Conservation (phyloP, 2,329 filamentous ascomycete species). For the Hyphodiscus sp. region DNA sequence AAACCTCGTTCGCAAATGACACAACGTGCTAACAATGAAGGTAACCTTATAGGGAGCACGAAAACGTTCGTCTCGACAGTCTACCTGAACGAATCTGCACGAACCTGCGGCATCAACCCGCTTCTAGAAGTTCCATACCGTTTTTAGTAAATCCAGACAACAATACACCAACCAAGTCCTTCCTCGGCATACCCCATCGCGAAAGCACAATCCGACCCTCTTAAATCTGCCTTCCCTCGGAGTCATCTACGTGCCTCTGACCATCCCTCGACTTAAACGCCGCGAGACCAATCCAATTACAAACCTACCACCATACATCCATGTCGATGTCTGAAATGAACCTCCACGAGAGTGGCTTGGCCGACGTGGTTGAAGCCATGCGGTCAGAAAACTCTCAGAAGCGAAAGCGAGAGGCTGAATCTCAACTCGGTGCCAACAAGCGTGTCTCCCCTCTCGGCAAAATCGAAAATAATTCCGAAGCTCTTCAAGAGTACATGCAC, state of each 20-base stretch:
- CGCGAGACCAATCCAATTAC: slow-evolving; percentile 21
- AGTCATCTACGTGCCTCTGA: slow-evolving; percentile 29
- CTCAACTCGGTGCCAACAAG: slow-evolving; percentile 29
- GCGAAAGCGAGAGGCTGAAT: slow-evolving; percentile 31
- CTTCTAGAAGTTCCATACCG: slow-evolving; percentile 24
- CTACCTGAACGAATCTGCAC: slow-evolving; percentile 18
- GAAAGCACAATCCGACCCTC: slow-evolving; percentile 27
- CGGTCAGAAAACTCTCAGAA: slow-evolving; percentile 30
- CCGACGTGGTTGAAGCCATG: slow-evolving; percentile 32
- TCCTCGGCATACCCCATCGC: slow-evolving; percentile 26
- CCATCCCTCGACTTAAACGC: slow-evolving; percentile 23
- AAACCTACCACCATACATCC: slow-evolving; percentile 12
- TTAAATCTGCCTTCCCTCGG: slow-evolving; percentile 28
- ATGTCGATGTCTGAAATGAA: slow-evolving; percentile 30
- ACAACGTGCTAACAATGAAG: slow-evolving; percentile 30
- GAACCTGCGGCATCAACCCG: slow-evolving; percentile 28
- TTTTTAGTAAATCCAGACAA: slow-evolving; percentile 16
- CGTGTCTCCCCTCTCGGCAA: slow-evolving; percentile 29
- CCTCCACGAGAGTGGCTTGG: slow-evolving; percentile 30
- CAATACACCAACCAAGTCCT: slow-evolving; percentile 21
- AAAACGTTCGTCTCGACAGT: slow-evolving; percentile 27
- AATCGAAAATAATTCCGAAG: slow-evolving; percentile 23
- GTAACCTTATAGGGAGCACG: slow-evolving; percentile 25
- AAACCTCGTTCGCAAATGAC: slow-evolving; percentile 28
- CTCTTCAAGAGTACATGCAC: slow-evolving; percentile 35